Evolutionary conservation across 2,329 filamentous ascomycete species (phyloP).

Genomic region (Cylindrodendrum hubeiense): DNA sequence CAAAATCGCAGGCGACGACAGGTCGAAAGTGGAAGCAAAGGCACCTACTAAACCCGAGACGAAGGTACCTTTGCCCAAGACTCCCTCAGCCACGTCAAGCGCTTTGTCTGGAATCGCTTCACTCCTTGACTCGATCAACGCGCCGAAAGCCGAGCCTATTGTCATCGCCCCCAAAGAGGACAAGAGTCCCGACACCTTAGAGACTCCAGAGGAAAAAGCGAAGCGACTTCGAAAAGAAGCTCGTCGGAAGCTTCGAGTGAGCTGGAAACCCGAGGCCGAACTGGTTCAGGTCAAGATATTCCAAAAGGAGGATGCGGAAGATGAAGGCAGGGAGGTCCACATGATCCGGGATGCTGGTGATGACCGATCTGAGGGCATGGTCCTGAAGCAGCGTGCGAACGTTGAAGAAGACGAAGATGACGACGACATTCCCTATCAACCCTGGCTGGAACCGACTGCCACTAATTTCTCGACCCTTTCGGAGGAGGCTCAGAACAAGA

Average conservation of each 20-base stretch:
- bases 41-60: slow-evolving; percentile 44
- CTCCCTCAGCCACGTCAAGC: slow-evolving; percentile 48
- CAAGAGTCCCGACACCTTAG: slow-evolving; percentile 63
- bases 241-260: slow-evolving; percentile 76
- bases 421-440: slow-evolving; percentile 64
- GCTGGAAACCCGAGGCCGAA: slow-evolving; percentile 75
- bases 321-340: slow-evolving; percentile 74
- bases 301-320: slow-evolving; percentile 78
- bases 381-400: slow-evolving; percentile 67
- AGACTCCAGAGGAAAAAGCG: slow-evolving; percentile 76
- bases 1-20: slow-evolving; percentile 47
- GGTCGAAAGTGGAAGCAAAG: slow-evolving; percentile 46
- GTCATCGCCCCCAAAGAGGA: slow-evolving; percentile 65
- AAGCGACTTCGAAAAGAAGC: slow-evolving; percentile 80
- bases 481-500: slow-evolving; percentile 59
- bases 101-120: slow-evolving; percentile 65
- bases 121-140: slow-evolving; percentile 64
- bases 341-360: slow-evolving; percentile 80
- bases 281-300: slow-evolving; percentile 78
- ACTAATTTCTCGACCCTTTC: slow-evolving; percentile 63
- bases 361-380: slow-evolving; percentile 79
- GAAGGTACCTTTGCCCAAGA: slow-evolving; percentile 46
- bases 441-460: slow-evolving; percentile 63
- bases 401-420: slow-evolving; percentile 70
- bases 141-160: slow-evolving; percentile 53